Evolutionary conservation across 306 rosid genomes (phyloP), one percentile per base, ranked within the genome.

Genomic region (Trifolium dubium): DNA sequence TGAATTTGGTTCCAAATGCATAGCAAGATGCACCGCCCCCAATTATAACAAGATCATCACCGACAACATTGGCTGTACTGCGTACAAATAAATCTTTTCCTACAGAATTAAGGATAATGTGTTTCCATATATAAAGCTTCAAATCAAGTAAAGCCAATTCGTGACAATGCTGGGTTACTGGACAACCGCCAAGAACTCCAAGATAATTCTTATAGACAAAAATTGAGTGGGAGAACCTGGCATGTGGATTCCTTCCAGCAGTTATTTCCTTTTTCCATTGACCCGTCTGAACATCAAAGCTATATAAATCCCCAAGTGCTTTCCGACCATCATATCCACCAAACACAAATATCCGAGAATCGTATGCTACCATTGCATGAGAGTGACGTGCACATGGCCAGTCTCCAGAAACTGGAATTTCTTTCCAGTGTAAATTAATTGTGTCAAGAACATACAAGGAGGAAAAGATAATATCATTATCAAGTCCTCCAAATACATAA

Each of bases 1-100:
- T 94, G 82, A 94, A 94, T 83, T 85, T 94, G 59, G 98, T 88
- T 80, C 96, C 97, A 87, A 94, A 94, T 56, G 98, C 98, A 83
- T 89, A 94, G 84, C 97, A 91, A 58, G 98, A 39, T 59, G 96
- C 96, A 18, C 98, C 98, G 29, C 98, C 98, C 56, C 97, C 98
- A 72, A 92, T 73, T 77, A 92, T 56, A 34, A 92, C 79, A 75
- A 94, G 95, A 74, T 91, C 83, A 70, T 89, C 86, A n/a, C 92
- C 88, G 32, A 91, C 32, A 17, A 94, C 82, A 73, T 71, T 87
- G 40, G 88, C 87, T 18, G 97, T 84, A 86, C 96, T 87, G 44
- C 97, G 95, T 58, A 94, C 92, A 89, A 94, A 91, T 83, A 94
- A 87, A 82, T 88, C 89, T 70, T 83, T 84, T 14, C 87, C 90